These are phyloP conservation scores for Gossypium rotundifolium DNA, from an alignment of 345 rosid species.

Conservation along the genomic window DNA sequence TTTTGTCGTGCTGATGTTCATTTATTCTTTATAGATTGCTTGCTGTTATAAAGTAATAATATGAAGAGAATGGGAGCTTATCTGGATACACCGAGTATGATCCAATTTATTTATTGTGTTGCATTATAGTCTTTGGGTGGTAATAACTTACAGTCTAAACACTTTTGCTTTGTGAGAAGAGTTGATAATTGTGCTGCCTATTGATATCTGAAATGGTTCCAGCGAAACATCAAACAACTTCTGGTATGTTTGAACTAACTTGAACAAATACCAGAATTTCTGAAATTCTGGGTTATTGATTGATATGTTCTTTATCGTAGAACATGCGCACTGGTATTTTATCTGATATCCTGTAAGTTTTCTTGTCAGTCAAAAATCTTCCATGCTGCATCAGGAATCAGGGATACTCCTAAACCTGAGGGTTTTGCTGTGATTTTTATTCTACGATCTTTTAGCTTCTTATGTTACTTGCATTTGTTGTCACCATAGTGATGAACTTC, in stretches of 20 bases:
- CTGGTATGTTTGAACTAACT: not conserved
- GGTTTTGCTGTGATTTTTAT: not conserved
- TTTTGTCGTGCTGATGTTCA: not conserved
- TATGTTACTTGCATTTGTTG: constrained; percentile 13
- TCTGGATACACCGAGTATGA: not conserved
- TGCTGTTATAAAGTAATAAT: not conserved
- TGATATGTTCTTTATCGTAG: not conserved
- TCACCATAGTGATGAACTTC: constrained; percentile 70
- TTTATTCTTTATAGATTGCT: not conserved
- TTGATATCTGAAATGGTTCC: not conserved
- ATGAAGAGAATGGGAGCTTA: not conserved
- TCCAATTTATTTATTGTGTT: not conserved
- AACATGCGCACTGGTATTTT: not conserved
- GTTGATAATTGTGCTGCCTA: not conserved
- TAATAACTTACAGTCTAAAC: constrained; percentile 2
- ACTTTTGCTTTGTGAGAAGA: not conserved
- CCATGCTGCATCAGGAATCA: not conserved
- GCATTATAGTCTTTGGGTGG: not conserved
- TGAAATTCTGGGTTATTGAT: not conserved
- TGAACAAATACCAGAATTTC: not conserved
- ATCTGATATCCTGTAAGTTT: not conserved
- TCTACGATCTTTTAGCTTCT: not conserved
- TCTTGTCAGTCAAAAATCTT: not conserved
- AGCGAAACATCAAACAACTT: not conserved
- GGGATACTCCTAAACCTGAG: not conserved